phyloP scores from a whole-genome alignment of 2,329 filamentous ascomycete species.

The Exophiala xenobiotica region DNA sequence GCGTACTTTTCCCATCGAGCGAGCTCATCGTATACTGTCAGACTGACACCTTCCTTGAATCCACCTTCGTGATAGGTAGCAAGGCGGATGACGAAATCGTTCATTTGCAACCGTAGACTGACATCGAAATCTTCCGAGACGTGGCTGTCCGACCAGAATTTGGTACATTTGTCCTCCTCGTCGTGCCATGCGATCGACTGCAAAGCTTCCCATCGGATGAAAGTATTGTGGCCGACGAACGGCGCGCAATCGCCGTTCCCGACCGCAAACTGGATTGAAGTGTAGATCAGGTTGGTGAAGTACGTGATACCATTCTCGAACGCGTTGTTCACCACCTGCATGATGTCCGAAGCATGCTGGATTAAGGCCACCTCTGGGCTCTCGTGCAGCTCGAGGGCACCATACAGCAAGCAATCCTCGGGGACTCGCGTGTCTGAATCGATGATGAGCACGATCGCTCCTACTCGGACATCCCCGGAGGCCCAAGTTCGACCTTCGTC shows the following conservation, averaged over 20 bases:
- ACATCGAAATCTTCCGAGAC: conserved; percentile 80
- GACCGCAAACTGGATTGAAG: conserved; percentile 67
- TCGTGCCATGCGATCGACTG: conserved; percentile 55
- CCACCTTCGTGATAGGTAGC: conserved; percentile 66
- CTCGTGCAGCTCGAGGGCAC: conserved; percentile 68
- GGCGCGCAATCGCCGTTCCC: conserved; percentile 70
- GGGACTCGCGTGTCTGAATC: conserved; percentile 70
- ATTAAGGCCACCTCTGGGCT: conserved; percentile 69
- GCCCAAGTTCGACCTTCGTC: conserved; percentile 17
- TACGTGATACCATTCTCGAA: conserved; percentile 76
- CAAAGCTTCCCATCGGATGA: conserved; percentile 66
- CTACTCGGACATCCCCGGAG: conserved; percentile 82
- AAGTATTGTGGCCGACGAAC: conserved; percentile 75
- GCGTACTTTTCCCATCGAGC: conserved; percentile 85
- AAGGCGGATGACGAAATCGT: conserved; percentile 65
- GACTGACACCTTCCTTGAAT: conserved; percentile 76
- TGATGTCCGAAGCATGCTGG: conserved; percentile 70
- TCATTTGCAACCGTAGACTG: conserved; percentile 66
- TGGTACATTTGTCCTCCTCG: conserved; percentile 46
- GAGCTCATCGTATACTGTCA: conserved; percentile 80
- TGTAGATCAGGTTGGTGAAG: conserved; percentile 76
- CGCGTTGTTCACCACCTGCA: conserved; percentile 69
- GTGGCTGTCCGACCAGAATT: conserved; percentile 71
- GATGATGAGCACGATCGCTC: conserved; percentile 71
- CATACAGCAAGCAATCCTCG: conserved; percentile 65